Base-by-base conservation (phyloP, 768 basidiomycete genomes). In the Gloeopeniophorella convolvens region DNA sequence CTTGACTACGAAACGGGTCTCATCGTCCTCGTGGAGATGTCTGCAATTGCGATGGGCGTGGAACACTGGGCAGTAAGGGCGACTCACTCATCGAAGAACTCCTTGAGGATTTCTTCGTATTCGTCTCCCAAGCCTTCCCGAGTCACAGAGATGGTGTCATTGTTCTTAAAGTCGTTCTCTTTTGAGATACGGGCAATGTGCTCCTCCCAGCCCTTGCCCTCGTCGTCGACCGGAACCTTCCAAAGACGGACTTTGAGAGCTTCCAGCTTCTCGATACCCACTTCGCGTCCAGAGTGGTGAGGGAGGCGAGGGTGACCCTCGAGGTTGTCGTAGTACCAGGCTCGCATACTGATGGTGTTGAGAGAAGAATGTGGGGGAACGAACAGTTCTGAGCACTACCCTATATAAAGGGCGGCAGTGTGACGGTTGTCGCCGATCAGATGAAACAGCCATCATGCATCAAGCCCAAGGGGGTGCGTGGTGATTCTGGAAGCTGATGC, bases 1-100 rank as follows among this genome's bases (percentile, higher is more conserved):
- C 1, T 76, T 72, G 33, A 91, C 74, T 59, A 94, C 80, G 60
- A 89, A 97, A 7, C 93, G 75, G 61, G 94, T 95, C 68, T 97
- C 93, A 62, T 97, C 93, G 60, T 96, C 93, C 65, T 96, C 91
- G 60, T 96, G 94, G 73, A 97, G 77, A 60, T 96, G 92, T 60
- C 89, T 89, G 57, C 18, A n/a, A 13, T 4, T 21, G 23, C 45
- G 11, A 21, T 45, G 13, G 57, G 39, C 47, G 39, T 47, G 45
- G 10, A 28, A n/a, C 23, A 18, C 20, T 0, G 2, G 3, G 41
- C 27, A 23, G 23, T 26, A 3, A 16, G 18, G 1, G 16, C 11
- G 33, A 58, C 60, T 53, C 59, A 89, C 88, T 93, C 90, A 46
- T 84, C 73, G 59, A 88, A 94, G 68, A 95, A 94, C 0, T 63